These are phyloP conservation scores for Penicillium crustosum DNA, from an alignment of 2,329 filamentous ascomycete species.

Conservation along the genomic window DNA sequence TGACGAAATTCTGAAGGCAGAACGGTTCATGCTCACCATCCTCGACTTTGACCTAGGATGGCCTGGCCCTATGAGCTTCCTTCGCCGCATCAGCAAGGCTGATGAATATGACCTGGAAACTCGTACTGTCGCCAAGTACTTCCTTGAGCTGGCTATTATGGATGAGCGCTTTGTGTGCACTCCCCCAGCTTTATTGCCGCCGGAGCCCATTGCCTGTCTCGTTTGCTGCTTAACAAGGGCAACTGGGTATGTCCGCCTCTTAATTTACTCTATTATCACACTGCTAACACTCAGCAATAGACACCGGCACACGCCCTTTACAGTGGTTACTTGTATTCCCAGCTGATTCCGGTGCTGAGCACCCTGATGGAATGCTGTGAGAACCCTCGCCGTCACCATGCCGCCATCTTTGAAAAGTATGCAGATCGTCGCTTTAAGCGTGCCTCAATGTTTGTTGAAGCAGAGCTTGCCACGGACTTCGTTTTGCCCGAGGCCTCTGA, in stretches of 20 bases:
- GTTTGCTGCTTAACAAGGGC: conserved; percentile 85
- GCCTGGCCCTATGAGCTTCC: conserved; percentile 99
- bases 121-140: conserved; percentile 93
- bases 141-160: conserved; percentile 95
- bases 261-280: background rate
- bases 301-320: conserved; percentile 83
- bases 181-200: conserved; percentile 89
- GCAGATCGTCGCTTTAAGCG: conserved; percentile 82
- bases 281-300: conserved; percentile 48
- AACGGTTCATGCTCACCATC: conserved; percentile 97
- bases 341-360: conserved; percentile 73
- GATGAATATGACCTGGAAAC: conserved; percentile 97
- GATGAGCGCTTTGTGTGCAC: conserved; percentile 94
- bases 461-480: conserved; percentile 66
- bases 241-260: conserved; percentile 71
- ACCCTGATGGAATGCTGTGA: conserved; percentile 88
- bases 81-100: conserved; percentile 94
- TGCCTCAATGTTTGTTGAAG: conserved; percentile 76
- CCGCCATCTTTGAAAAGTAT: conserved; percentile 90
- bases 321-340: conserved; percentile 85
- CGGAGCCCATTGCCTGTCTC: conserved; percentile 86
- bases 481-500: conserved; percentile 43
- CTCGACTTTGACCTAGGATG: conserved; percentile 92
- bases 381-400: conserved; percentile 75
- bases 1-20: conserved; percentile 94